Evolutionary conservation across 306 rosid genomes (phyloP).

Genomic region (Inga oerstediana): DNA sequence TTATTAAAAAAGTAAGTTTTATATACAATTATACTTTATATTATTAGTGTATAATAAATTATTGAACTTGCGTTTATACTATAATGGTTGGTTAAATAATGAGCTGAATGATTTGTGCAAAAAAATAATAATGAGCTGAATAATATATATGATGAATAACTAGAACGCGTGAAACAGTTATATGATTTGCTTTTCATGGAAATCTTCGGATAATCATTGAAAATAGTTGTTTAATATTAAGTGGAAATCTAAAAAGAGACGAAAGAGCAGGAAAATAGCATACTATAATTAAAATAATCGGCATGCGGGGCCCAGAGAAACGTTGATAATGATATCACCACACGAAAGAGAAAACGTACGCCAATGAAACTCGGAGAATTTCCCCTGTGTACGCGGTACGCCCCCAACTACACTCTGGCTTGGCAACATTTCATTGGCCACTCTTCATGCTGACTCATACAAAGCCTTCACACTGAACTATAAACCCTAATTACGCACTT

Average conservation of each 20-base stretch:
- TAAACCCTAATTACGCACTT: not conserved
- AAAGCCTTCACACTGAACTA: constrained; percentile 33
- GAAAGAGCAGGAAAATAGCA: constrained; percentile 17
- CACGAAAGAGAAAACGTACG: constrained; percentile 27
- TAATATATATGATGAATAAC: too few species aligned
- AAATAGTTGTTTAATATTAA: not conserved
- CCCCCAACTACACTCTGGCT: constrained; percentile 30
- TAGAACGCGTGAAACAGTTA: constrained; percentile 11
- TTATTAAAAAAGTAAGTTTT: not conserved
- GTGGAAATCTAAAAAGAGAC: not conserved
- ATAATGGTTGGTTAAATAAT: not conserved
- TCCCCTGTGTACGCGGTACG: constrained; percentile 28
- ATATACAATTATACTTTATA: not conserved
- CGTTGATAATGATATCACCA: constrained; percentile 29
- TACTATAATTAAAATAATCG: not conserved
- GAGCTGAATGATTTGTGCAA: not conserved
- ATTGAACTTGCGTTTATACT: not conserved
- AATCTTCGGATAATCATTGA: constrained; percentile 48
- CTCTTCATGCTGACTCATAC: constrained; percentile 13
- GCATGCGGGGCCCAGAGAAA: constrained; percentile 26
- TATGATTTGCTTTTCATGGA: constrained; percentile 25
- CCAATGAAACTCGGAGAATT: constrained; percentile 25
- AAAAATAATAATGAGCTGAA: not conserved
- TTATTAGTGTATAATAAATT: not conserved
- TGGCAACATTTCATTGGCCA: constrained; percentile 22